Evolutionary conservation across 2,329 filamentous ascomycete species (phyloP).

Genomic region (Amauroascus verrucosus): DNA sequence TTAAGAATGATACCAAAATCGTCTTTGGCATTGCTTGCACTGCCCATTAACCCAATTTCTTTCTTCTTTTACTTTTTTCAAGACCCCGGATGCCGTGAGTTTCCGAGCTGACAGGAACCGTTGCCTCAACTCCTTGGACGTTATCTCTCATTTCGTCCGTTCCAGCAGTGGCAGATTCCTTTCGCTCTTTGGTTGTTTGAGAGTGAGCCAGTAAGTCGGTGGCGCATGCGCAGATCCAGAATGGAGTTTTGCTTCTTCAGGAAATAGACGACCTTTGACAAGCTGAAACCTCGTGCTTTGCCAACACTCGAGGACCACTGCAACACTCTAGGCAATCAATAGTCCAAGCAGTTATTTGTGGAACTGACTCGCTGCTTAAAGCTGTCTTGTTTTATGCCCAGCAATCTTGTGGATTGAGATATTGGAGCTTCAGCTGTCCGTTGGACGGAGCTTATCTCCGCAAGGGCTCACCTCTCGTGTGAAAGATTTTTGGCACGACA

Average conservation of each 20-base stretch:
- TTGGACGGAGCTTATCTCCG: background rate
- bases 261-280: no score
- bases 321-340: background rate
- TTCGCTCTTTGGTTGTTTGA: no score
- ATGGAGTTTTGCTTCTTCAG: no score
- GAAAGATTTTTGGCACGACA: background rate
- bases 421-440: background rate
- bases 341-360: background rate
- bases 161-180: background rate
- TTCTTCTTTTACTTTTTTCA: no score
- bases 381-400: background rate
- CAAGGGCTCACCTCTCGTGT: background rate
- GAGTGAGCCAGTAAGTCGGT: background rate
- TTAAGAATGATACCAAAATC: no score
- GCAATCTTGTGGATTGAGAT: background rate
- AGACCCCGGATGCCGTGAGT: no score
- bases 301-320: no score
- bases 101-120: no score
- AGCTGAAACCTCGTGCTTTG: no score
- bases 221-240: no score
- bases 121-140: background rate
- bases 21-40: background rate
- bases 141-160: background rate
- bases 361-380: background rate
- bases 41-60: background rate